Conservation (phyloP, 129 eudicot species). For the Dittrichia graveolens region DNA sequence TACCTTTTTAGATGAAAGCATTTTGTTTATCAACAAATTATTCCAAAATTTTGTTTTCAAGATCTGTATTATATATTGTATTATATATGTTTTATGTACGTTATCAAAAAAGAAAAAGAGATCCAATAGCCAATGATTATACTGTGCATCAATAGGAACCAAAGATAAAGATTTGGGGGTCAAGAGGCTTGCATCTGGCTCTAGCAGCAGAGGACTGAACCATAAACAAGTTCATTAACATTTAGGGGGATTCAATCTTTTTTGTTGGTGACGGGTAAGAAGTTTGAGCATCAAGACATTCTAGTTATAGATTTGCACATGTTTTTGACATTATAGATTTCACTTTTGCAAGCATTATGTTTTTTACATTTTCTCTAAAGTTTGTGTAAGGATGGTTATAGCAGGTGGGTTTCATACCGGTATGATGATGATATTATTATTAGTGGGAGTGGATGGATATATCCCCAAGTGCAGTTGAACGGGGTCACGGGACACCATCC, state of each 20-base stretch:
- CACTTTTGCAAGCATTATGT: background rate
- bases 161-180: constrained; percentile 17
- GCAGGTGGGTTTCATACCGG: background rate
- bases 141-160: background rate
- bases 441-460: background rate
- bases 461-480: too few species aligned
- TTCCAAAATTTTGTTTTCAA: too few species aligned
- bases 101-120: too few species aligned
- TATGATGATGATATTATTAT: background rate
- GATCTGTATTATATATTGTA: too few species aligned
- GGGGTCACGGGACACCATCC: too few species aligned
- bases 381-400: background rate
- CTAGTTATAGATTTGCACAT: background rate
- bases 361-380: background rate
- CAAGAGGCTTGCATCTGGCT: constrained; percentile 14
- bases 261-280: constrained; percentile 16
- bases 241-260: constrained; percentile 13
- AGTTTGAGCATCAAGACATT: background rate
- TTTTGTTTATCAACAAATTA: too few species aligned
- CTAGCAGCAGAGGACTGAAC: constrained; percentile 4
- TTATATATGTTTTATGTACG: too few species aligned
- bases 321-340: background rate
- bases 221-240: constrained; percentile 8
- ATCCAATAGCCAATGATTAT: background rate
- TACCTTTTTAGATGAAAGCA: too few species aligned